phyloP scores from a whole-genome alignment of 2,329 filamentous ascomycete genomes.

The Cordyceps farinosa region DNA sequence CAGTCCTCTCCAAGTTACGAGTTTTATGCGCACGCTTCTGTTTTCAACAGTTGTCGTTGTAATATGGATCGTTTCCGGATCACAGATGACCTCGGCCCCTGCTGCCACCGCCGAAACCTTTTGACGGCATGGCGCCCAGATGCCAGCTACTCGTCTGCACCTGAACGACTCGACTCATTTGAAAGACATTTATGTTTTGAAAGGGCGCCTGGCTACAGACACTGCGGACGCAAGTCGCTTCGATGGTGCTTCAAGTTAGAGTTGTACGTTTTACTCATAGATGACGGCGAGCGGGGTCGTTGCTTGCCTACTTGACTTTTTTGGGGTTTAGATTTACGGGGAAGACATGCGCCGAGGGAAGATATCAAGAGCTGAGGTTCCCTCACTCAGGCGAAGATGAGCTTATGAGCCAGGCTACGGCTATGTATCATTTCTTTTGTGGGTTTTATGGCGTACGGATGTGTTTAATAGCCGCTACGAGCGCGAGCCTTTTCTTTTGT shows the following conservation, averaged over 20 bases:
- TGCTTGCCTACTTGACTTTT: neutral
- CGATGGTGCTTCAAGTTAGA: conserved; percentile 2
- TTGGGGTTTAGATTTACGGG: neutral
- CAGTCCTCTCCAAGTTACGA: conserved; percentile 29
- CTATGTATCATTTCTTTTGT: conserved; percentile 11
- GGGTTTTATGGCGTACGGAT: neutral
- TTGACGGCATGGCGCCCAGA: neutral
- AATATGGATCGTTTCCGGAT: conserved; percentile 42
- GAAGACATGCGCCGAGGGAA: conserved; percentile 10
- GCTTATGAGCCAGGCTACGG: neutral
- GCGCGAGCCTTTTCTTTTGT: neutral
- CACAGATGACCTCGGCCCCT: conserved; percentile 25
- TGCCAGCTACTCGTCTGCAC: neutral
- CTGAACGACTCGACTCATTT: neutral
- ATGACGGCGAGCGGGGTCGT: neutral
- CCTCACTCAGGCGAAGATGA: conserved; percentile 5
- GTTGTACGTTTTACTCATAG: conserved; percentile 5
- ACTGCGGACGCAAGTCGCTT: neutral
- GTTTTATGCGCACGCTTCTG: conserved; percentile 42
- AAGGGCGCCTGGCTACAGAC: conserved; percentile 8
- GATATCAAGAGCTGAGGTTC: conserved; percentile 20
- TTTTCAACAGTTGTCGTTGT: conserved; percentile 41
- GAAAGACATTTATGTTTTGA: neutral
- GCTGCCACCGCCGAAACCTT: neutral
- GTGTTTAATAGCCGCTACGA: neutral